phyloP scores from a whole-genome alignment of 768 basidiomycete species.

The Pilatotrama ljubarskyi region DNA sequence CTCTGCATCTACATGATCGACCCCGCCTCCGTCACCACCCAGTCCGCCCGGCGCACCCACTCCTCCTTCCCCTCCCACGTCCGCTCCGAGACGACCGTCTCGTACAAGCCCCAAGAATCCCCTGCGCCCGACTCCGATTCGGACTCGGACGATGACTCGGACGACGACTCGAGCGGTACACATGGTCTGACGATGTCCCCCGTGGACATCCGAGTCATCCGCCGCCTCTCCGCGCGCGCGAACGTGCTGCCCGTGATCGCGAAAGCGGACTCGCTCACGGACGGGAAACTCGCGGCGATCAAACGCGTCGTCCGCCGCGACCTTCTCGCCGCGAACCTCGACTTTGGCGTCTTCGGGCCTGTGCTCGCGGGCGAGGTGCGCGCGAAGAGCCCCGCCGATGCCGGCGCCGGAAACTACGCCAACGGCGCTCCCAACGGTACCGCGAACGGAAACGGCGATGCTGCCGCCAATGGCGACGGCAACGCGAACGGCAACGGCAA shows the following conservation, averaged over 20 bases:
- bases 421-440: no score
- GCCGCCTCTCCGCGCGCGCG: slow-evolving; percentile 67
- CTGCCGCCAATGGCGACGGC: slow-evolving; percentile 10
- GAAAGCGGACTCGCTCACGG: slow-evolving; percentile 79
- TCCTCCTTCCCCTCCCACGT: slow-evolving; percentile 52
- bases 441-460: slow-evolving; percentile 9
- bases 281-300: slow-evolving; percentile 67
- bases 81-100: slow-evolving; percentile 68
- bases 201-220: slow-evolving; percentile 76
- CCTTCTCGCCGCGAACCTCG: slow-evolving; percentile 63
- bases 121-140: slow-evolving; percentile 48
- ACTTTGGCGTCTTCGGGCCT: slow-evolving; percentile 75
- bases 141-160: slow-evolving; percentile 47
- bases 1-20: slow-evolving; percentile 90
- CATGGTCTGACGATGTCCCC: slow-evolving; percentile 64
- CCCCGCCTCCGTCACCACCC: slow-evolving; percentile 66
- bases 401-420: not conserved
- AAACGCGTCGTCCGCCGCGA: slow-evolving; percentile 74
- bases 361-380: slow-evolving; percentile 22
- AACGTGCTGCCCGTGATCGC: slow-evolving; percentile 85
- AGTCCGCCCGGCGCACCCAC: slow-evolving; percentile 49
- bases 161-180: slow-evolving; percentile 46
- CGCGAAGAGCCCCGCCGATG: slow-evolving; percentile 10
- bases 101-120: slow-evolving; percentile 53
- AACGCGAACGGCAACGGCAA: not conserved